A percentile compares a stretch with the other conserved stretches of the same genome.
Conservation (phyloP, 1,284 basidiomycete species). For the Hemileia vastatrix region DNA sequence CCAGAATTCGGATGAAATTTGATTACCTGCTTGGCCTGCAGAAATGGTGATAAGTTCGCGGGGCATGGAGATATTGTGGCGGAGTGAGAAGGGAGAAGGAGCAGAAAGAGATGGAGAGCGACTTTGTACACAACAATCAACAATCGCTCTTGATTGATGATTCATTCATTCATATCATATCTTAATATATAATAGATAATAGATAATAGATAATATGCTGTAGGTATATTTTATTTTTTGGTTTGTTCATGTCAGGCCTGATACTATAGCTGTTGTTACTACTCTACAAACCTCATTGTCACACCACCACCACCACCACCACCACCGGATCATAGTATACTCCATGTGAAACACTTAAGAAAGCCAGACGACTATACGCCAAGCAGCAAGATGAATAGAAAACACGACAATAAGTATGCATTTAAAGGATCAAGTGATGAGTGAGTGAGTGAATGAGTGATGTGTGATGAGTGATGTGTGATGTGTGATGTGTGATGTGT, state of each 20-base stretch:
- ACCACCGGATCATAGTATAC: too few relatives aligned
- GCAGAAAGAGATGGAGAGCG: background rate
- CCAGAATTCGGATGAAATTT: constrained; percentile 90
- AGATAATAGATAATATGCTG: background rate
- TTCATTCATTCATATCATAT: background rate
- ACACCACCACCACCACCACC: too few relatives aligned
- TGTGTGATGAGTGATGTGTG: too few relatives aligned
- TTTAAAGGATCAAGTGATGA: too few relatives aligned
- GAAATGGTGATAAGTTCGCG: constrained; percentile 78
- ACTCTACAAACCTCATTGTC: too few relatives aligned
- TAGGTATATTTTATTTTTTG: background rate
- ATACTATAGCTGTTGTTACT: too few relatives aligned
- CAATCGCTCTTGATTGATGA: background rate
- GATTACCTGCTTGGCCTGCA: constrained; percentile 91
- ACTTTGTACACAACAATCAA: background rate
- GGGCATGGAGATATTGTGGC: constrained; percentile 53
- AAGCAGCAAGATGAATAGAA: too few relatives aligned
- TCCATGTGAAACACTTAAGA: too few relatives aligned
- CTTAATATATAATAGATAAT: background rate
- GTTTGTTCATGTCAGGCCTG: background rate
- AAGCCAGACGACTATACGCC: too few relatives aligned
- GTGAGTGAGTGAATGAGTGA: too few relatives aligned
- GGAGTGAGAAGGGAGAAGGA: background rate
- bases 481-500: too few relatives aligned
- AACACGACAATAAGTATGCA: too few relatives aligned